A percentile compares a stretch with the other conserved stretches of the same genome.
These are phyloP conservation scores for Amanita muscaria DNA, from an alignment of 768 basidiomycete genomes.

Conservation along the genomic window DNA sequence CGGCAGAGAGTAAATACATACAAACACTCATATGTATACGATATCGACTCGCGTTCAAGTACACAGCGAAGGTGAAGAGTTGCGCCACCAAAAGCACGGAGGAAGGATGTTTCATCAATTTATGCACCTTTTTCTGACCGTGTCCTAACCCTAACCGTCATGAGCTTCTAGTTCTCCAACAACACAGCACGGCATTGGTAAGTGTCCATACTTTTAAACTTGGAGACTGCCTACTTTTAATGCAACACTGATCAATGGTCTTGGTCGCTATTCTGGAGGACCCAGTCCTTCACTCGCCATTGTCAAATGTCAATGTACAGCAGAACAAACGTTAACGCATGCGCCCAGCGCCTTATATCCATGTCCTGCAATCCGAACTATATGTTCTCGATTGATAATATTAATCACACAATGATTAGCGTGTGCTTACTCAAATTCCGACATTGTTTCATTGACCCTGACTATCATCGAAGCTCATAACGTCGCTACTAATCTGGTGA, in stretches of 20 bases:
- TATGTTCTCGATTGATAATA: conserved; percentile 37
- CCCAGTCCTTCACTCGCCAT: conserved; percentile 32
- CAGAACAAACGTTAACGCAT: conserved; percentile 41
- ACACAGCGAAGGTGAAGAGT: too few relatives aligned
- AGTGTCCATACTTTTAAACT: too few relatives aligned
- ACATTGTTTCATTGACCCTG: not conserved
- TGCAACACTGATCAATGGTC: conserved; percentile 42
- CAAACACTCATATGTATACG: too few relatives aligned
- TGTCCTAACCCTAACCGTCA: too few relatives aligned
- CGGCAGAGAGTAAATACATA: too few relatives aligned
- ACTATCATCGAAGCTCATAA: conserved; percentile 36
- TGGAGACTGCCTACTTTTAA: conserved; percentile 21
- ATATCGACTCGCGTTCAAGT: too few relatives aligned
- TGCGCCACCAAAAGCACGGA: too few relatives aligned
- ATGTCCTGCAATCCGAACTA: conserved; percentile 43
- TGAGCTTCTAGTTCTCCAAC: too few relatives aligned
- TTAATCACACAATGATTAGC: conserved; percentile 26
- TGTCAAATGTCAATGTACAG: conserved; percentile 36
- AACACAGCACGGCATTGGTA: too few relatives aligned
- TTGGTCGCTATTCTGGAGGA: conserved; percentile 30
- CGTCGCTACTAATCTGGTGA: conserved; percentile 21
- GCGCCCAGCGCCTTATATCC: conserved; percentile 39
- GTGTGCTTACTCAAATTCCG: not conserved
- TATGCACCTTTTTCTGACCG: too few relatives aligned
- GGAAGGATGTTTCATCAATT: too few relatives aligned